Evolutionary conservation across 345 rosid genomes (phyloP).

Genomic region (Lepidium africanum): DNA sequence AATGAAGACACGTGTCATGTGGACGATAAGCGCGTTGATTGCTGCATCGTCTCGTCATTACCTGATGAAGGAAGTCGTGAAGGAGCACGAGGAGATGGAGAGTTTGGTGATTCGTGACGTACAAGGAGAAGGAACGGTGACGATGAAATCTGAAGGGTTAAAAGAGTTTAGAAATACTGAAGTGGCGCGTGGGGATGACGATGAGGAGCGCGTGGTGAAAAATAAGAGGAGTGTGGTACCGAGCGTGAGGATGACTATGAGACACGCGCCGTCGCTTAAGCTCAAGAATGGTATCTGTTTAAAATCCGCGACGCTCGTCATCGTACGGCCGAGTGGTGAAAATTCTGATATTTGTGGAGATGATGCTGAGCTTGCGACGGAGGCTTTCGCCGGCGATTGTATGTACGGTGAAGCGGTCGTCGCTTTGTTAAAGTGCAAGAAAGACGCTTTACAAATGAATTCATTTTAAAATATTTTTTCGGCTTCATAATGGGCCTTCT

Average conservation of each 20-base stretch:
- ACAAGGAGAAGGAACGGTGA: conserved; percentile 20
- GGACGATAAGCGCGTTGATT: conserved; percentile 23
- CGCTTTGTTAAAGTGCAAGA: conserved; percentile 19
- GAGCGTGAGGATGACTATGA: conserved; percentile 29
- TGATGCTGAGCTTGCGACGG: conserved; percentile 21
- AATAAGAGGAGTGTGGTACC: conserved; percentile 19
- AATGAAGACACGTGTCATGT: conserved; percentile 22
- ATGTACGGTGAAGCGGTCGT: conserved; percentile 28
- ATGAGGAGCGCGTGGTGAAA: conserved; percentile 6
- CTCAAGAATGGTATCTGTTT: conserved; percentile 22
- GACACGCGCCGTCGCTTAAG: conserved; percentile 24
- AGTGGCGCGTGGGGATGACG: conserved; percentile 3
- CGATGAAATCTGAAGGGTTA: conserved; percentile 7
- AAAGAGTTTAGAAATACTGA: conserved; percentile 9
- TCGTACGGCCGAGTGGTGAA: conserved; percentile 2
- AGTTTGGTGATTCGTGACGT: conserved; percentile 15
- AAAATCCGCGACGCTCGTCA: conserved; percentile 21
- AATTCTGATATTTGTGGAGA: conserved; percentile 1
- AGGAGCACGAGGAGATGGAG: conserved; percentile 20
- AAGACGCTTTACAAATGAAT: conserved; percentile 5
- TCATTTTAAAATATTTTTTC: neutral
- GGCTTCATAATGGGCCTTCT: conserved; percentile 8
- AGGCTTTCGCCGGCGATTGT: conserved; percentile 24
- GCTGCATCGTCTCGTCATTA: conserved; percentile 22
- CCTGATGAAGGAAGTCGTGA: conserved; percentile 9